Conservation (phyloP, 2,329 filamentous ascomycete species). For the Fusarium tjaetaba region DNA sequence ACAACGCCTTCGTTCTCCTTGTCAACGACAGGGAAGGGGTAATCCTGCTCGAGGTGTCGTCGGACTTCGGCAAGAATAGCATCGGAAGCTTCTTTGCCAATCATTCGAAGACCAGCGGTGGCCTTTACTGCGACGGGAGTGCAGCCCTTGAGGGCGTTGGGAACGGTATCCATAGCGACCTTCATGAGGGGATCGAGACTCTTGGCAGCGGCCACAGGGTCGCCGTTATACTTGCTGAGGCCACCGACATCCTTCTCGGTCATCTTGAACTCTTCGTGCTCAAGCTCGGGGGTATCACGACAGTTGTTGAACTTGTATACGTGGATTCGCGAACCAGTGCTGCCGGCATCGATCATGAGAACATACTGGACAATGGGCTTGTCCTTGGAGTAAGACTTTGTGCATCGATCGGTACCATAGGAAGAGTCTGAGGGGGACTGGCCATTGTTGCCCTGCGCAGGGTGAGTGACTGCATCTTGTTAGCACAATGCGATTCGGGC, state of each 20-base stretch:
- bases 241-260: constrained; percentile 86
- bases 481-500: constrained; percentile 5
- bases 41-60: constrained; percentile 82
- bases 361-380: constrained; percentile 98
- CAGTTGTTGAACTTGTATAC: constrained; percentile 99
- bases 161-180: constrained; percentile 84
- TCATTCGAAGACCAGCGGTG: constrained; percentile 89
- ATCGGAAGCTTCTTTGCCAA: constrained; percentile 82
- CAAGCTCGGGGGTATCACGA: constrained; percentile 91
- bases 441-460: constrained; percentile 49
- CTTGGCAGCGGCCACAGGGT: constrained; percentile 87
- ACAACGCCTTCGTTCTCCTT: constrained; percentile 86
- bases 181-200: constrained; percentile 90
- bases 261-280: constrained; percentile 92
- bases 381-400: constrained; percentile 82
- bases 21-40: constrained; percentile 94
- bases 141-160: constrained; percentile 89
- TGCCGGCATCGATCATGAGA: constrained; percentile 98
- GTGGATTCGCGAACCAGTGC: constrained; percentile 97
- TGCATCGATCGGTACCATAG: constrained; percentile 78
- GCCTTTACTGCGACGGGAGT: constrained; percentile 97
- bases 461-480: constrained; percentile 38
- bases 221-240: constrained; percentile 85
- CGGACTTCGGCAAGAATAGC: constrained; percentile 89
- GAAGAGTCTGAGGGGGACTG: constrained; percentile 69